These are phyloP conservation scores for Fusarium sacchari DNA, from an alignment of 2,329 filamentous ascomycete species.

Conservation along the genomic window DNA sequence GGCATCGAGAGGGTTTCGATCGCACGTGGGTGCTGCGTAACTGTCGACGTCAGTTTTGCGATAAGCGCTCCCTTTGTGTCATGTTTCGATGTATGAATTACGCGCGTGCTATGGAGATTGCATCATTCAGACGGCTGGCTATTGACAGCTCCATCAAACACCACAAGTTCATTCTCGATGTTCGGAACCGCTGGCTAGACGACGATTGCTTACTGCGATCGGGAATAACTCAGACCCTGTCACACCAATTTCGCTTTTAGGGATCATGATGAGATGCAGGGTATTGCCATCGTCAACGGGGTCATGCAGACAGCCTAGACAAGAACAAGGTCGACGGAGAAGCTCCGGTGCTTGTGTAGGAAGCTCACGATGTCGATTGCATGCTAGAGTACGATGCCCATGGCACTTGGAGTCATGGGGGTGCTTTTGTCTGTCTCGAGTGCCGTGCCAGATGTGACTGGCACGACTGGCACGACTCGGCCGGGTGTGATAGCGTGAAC, in stretches of 20 bases:
- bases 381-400: constrained; percentile 16
- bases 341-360: constrained; percentile 4
- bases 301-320: not conserved
- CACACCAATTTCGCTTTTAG: not conserved
- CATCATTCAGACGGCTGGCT: constrained; percentile 18
- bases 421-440: not conserved
- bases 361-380: constrained; percentile 14
- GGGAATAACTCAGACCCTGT: not conserved
- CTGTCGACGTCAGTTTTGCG: constrained; percentile 31
- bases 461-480: not conserved
- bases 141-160: not conserved
- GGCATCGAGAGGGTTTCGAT: constrained; percentile 5
- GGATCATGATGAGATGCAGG: constrained; percentile 18
- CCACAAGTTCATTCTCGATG: not conserved
- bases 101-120: constrained; percentile 7
- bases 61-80: not conserved
- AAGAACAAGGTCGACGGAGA: constrained; percentile 7
- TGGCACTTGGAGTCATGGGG: constrained; percentile 7
- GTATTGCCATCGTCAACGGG: not conserved
- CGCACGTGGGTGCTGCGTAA: constrained; percentile 33
- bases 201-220: constrained; percentile 17
- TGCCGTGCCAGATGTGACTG: constrained; percentile 3
- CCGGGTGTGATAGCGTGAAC: not conserved
- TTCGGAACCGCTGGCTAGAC: not conserved
- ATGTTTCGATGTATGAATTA: not conserved